Conservation (phyloP, 495 filamentous ascomycete species). For the Aspergillus campestris region DNA sequence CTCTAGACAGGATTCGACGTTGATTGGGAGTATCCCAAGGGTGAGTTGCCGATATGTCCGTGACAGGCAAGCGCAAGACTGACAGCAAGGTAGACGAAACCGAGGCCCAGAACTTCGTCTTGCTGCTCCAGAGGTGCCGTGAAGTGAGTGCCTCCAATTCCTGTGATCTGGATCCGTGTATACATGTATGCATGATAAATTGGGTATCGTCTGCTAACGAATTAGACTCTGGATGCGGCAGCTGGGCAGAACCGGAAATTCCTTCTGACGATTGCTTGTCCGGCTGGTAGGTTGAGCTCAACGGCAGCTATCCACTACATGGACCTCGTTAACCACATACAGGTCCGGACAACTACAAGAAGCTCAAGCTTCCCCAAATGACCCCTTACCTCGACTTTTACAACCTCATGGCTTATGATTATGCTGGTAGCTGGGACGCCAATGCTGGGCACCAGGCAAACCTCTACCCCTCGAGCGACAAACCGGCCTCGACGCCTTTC, state of each 20-base stretch:
- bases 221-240: slow-evolving; percentile 52
- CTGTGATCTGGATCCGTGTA: not conserved
- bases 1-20: slow-evolving; percentile 43
- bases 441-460: slow-evolving; percentile 76
- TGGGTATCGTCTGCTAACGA: slow-evolving; percentile 1
- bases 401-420: slow-evolving; percentile 77
- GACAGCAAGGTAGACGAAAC: slow-evolving; percentile 25
- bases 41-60: slow-evolving; percentile 9
- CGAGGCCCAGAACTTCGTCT: slow-evolving; percentile 63
- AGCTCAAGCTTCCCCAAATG: slow-evolving; percentile 60
- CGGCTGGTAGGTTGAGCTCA: slow-evolving; percentile 24
- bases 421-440: slow-evolving; percentile 67
- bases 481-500: slow-evolving; percentile 52
- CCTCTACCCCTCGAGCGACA: slow-evolving; percentile 47
- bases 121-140: slow-evolving; percentile 58
- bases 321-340: not conserved
- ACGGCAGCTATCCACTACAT: not conserved
- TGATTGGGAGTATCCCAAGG: slow-evolving; percentile 53
- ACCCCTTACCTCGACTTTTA: slow-evolving; percentile 73
- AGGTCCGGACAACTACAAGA: slow-evolving; percentile 55
- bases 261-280: slow-evolving; percentile 67
- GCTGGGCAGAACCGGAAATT: slow-evolving; percentile 51
- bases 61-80: not conserved
- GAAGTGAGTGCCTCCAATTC: slow-evolving; percentile 22
- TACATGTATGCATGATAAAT: not conserved